phyloP scores from a whole-genome alignment of 768 basidiomycete species.

The Podaxis mareebaensis region DNA sequence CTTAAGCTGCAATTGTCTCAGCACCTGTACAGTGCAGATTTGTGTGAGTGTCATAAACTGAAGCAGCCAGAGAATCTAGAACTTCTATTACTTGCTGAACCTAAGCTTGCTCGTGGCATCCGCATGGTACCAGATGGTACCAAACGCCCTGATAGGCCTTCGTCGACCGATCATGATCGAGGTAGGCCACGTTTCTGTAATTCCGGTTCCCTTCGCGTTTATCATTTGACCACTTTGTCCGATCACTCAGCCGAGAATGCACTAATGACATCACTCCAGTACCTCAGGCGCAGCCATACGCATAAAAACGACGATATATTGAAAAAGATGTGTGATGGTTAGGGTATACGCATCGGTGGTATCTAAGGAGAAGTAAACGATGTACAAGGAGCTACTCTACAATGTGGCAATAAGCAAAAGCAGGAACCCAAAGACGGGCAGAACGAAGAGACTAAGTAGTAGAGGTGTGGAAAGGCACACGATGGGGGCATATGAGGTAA shows the following conservation, averaged over 20 bases:
- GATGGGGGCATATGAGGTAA: neutral
- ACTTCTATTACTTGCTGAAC: neutral
- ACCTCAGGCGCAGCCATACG: no score
- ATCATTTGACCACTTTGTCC: no score
- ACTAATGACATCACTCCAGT: no score
- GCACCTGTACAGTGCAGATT: neutral
- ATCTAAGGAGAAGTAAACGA: neutral
- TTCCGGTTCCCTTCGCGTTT: neutral
- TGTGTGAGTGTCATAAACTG: neutral
- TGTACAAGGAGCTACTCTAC: neutral
- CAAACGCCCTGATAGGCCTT: neutral
- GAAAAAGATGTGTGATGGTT: neutral
- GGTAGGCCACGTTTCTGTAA: neutral
- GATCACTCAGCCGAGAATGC: no score
- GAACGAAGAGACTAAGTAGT: neutral
- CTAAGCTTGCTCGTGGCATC: neutral
- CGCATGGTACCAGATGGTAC: neutral
- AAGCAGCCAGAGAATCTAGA: neutral
- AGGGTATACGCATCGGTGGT: neutral
- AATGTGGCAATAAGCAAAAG: neutral
- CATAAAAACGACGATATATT: neutral
- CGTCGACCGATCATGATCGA: slow-evolving; percentile 10
- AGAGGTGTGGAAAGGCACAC: neutral
- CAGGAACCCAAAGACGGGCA: neutral
- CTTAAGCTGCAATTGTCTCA: no score